Percentiles rank a stretch among this genome's conserved stretches.
Conservation (phyloP, 108 stramenopile genomes). For the Skeletonema costatum region DNA sequence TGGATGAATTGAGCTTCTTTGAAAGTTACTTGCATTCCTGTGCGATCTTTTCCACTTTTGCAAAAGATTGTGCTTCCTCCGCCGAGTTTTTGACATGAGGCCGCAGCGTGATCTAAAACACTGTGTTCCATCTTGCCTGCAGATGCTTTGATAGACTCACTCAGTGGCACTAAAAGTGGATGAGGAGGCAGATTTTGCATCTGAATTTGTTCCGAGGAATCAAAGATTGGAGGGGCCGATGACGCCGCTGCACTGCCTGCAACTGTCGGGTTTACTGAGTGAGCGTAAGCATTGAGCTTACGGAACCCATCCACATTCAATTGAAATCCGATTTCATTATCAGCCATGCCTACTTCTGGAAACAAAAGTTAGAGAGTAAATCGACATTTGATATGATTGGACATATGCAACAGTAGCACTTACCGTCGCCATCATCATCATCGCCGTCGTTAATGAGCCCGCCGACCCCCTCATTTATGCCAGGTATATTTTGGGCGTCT, state of each 20-base stretch:
- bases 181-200: constrained; percentile 56
- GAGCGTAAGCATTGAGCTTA: constrained; percentile 87
- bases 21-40: constrained; percentile 93
- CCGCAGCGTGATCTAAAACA: constrained; percentile 83
- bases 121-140: constrained; percentile 87
- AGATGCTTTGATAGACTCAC: constrained; percentile 70
- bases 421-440: constrained; percentile 61
- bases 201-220: constrained; percentile 29
- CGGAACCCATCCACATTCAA: constrained; percentile 85
- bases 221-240: constrained; percentile 23
- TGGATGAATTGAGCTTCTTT: constrained; percentile 82
- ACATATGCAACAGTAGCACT: too few species aligned
- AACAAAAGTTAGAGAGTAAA: too few species aligned
- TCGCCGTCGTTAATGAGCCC: constrained; percentile 57
- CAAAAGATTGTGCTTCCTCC: constrained; percentile 87
- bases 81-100: constrained; percentile 68
- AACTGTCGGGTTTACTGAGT: constrained; percentile 56
- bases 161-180: constrained; percentile 59
- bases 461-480: constrained; percentile 14
- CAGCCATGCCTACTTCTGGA: constrained; percentile 67
- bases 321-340: constrained; percentile 77
- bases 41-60: constrained; percentile 94
- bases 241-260: constrained; percentile 18
- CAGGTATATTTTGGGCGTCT: background rate
- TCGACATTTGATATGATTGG: too few species aligned